Evolutionary conservation across 495 filamentous ascomycete species (phyloP), one percentile per base, ranked within the genome.

Genomic region (Neurospora sp.): DNA sequence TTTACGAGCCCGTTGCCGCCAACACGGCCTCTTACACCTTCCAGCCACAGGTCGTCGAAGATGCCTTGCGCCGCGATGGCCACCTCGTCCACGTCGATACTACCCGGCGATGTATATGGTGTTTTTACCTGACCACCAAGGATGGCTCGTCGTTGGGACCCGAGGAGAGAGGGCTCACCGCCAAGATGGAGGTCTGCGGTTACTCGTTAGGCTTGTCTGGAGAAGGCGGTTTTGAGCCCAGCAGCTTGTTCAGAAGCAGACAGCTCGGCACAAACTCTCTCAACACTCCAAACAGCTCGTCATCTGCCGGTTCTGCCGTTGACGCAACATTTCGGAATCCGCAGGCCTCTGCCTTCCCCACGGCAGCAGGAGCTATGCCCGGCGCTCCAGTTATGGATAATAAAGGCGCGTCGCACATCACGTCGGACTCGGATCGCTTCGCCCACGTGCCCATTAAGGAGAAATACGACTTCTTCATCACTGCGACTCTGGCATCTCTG

Each of bases 1-100:
- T 87, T 44, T 87, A 86, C 76, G 84, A 86, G 31, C 81, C 84
- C 42, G 75, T 81, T 39, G 76, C 83, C 44, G 77, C 83, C 11
- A 80, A 78, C 16, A 79, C 81, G 5, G 76, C 82, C 11, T 74
- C 79, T 12, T 82, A 85, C 73, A 80, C 81, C 35, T 82, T 84
- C 66, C 76, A 78, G 23, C 81, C 81, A 5, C 78, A 80, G 44
- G 83, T 83, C 69, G 80, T 88, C 72, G 86, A 88, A 70, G 76
- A 81, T 40, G 72, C 78, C 20, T 80, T 87, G 74, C 82, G 85
- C 73, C 84, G 81, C 76, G 83, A 85, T 79, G 87, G 87, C 41
- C 80, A 82, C 69, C 75, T 89, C 23, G 85, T 86, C 6, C 82
- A 84, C 71, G 84, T 82, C 76, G 87, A 89, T 75, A 77, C 82